Base-by-base conservation (phyloP, 2,329 filamentous ascomycete species). In the Clonostachys byssicola region DNA sequence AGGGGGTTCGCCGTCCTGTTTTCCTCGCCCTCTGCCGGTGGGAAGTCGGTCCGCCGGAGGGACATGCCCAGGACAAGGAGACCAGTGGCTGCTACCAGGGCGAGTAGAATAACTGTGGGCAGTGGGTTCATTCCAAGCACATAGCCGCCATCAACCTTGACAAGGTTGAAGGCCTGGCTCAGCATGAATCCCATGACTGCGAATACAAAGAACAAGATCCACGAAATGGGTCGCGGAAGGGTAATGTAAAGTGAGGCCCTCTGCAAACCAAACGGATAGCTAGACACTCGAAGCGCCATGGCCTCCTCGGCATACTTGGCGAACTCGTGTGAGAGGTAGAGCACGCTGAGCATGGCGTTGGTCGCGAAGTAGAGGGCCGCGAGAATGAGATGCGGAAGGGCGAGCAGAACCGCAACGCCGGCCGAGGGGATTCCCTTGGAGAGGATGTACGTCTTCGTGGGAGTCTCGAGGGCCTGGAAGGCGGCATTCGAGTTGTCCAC, bases 251-350 rank as follows among this genome's bases (percentile, higher is more conserved):
- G 63, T 8, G 71, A 74, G 2, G 70, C 67, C 0, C 60, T 68
- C 60, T 80, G 77, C 34, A 56, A 54, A 44, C 75, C 75, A 36
- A 62, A 57, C 0, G 73, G 67, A 42, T 60, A 55, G 2, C 71
- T 73, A 5, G 72, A 77, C 34, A 80, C 68, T 34, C 77, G 72
- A 23, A 80, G 64, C 38, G 62, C 40, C 48, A 47, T 8, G 51
- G 47, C 10, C 14, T 60, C 44, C 2, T 64, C 47, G 4, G 70
- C 68, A 54, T 71, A 77, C 45, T 67, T 67, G 4, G 71, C 66
- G 42, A 74, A 63, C 56, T 80, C 77, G 59, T 76, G 70, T 2
- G 73, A 75, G 38, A 79, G 62, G 55, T 66, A 76, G 59, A 72
- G 76, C 4, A 67, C 60, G 3, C 72, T 73, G 13, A 80, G 57